phyloP scores from a whole-genome alignment of 2,329 filamentous ascomycete genomes.

The Arachnomyces sp. region DNA sequence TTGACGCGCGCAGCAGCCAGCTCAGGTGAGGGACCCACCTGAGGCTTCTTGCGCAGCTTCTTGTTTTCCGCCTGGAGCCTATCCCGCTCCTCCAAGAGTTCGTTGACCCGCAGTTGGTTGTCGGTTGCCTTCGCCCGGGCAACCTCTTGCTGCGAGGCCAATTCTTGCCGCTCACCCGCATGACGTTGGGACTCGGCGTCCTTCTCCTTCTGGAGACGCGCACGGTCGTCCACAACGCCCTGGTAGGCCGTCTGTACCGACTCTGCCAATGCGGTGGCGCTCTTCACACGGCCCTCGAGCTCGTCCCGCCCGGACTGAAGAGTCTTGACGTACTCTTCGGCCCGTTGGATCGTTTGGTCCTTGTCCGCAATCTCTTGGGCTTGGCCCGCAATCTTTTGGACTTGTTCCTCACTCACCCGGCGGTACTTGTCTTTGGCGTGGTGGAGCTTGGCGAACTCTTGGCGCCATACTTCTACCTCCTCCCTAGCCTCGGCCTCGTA shows the following conservation, averaged over 20 bases:
- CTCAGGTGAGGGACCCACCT: slow-evolving; percentile 9
- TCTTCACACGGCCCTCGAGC: too few species aligned
- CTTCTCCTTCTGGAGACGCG: neutral
- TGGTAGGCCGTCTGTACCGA: slow-evolving; percentile 1
- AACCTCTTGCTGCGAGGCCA: neutral
- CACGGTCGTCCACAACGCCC: neutral
- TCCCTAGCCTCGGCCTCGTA: too few species aligned
- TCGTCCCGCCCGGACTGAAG: too few species aligned
- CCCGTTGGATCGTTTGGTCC: too few species aligned
- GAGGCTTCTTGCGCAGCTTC: slow-evolving; percentile 4
- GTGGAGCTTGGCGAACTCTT: neutral
- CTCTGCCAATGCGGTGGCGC: too few species aligned
- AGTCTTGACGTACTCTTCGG: too few species aligned
- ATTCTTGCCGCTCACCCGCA: neutral
- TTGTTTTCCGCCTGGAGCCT: slow-evolving; percentile 4
- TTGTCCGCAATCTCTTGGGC: too few species aligned
- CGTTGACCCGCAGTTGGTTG: slow-evolving; percentile 1
- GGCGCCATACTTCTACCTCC: neutral
- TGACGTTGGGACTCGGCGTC: neutral
- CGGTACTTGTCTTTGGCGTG: neutral
- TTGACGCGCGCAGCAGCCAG: slow-evolving; percentile 11
- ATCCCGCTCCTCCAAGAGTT: slow-evolving; percentile 3
- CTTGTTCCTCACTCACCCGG: too few species aligned
- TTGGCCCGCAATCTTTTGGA: too few species aligned
- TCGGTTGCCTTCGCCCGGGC: neutral